Percentiles rank a stretch among this genome's conserved stretches.
phyloP scores from a whole-genome alignment of 495 filamentous ascomycete species.

The Acidomyces sp. region DNA sequence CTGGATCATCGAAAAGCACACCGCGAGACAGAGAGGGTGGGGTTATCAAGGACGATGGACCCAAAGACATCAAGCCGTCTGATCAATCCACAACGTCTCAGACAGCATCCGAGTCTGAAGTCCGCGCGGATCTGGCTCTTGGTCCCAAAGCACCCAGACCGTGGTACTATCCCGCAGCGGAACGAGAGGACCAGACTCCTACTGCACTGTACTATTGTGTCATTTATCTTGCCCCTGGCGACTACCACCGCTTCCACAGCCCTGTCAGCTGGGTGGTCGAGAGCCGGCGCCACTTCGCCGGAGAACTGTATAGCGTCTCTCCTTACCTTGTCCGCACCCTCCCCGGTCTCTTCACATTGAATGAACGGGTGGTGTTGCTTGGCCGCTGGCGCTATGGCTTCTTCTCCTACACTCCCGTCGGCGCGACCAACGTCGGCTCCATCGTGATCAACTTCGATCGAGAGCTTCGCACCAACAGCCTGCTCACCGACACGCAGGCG shows the following conservation, averaged over 20 bases:
- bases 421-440: slow-evolving; percentile 95
- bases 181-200: slow-evolving; percentile 34
- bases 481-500: slow-evolving; percentile 79
- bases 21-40: slow-evolving; percentile 13
- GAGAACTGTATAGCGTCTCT: slow-evolving; percentile 87
- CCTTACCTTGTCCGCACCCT: slow-evolving; percentile 86
- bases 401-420: slow-evolving; percentile 90
- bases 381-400: slow-evolving; percentile 96
- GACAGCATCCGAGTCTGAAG: slow-evolving; percentile 59
- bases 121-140: slow-evolving; percentile 68
- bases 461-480: slow-evolving; percentile 83
- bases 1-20: slow-evolving; percentile 36
- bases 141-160: slow-evolving; percentile 40
- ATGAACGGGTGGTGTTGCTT: slow-evolving; percentile 87
- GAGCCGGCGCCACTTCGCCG: slow-evolving; percentile 83
- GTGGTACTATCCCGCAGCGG: slow-evolving; percentile 57
- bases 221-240: slow-evolving; percentile 93
- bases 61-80: slow-evolving; percentile 27
- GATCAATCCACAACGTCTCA: slow-evolving; percentile 57
- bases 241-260: slow-evolving; percentile 97
- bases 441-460: slow-evolving; percentile 96
- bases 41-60: neutral
- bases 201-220: slow-evolving; percentile 84
- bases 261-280: slow-evolving; percentile 90
- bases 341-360: slow-evolving; percentile 87